These are phyloP conservation scores for Xerocomus spinulosus DNA, from an alignment of 768 basidiomycete species.

Conservation along the genomic window DNA sequence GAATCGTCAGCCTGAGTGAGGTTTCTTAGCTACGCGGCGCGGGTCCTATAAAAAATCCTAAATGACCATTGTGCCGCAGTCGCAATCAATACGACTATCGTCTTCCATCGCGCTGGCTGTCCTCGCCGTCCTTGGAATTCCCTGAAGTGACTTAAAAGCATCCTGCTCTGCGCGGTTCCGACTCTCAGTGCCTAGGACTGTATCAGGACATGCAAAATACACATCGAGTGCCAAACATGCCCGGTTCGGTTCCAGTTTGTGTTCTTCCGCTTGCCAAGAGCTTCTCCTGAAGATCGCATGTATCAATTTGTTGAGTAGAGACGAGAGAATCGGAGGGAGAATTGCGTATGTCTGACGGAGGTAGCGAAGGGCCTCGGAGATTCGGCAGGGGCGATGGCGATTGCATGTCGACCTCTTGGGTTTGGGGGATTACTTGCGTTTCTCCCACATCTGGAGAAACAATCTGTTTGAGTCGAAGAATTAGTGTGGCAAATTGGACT, in stretches of 20 bases:
- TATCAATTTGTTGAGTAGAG: slow-evolving; percentile 24
- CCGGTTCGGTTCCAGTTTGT: slow-evolving; percentile 31
- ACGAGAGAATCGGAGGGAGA: slow-evolving; percentile 11
- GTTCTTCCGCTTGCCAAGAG: slow-evolving; percentile 7
- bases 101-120: slow-evolving; percentile 14
- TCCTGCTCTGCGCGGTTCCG: slow-evolving; percentile 19
- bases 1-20: slow-evolving; percentile 50
- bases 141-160: not conserved
- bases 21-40: not conserved
- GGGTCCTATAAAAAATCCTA: not conserved
- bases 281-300: not conserved
- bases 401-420: slow-evolving; percentile 28
- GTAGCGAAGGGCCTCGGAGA: slow-evolving; percentile 16
- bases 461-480: slow-evolving; percentile 11
- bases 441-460: slow-evolving; percentile 37
- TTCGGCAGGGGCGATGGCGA: slow-evolving; percentile 21
- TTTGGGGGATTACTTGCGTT: slow-evolving; percentile 44
- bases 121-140: slow-evolving; percentile 4
- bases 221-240: slow-evolving; percentile 41
- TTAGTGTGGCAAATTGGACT: not conserved
- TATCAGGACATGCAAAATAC: not conserved
- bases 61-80: slow-evolving; percentile 57
- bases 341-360: slow-evolving; percentile 25
- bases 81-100: slow-evolving; percentile 54
- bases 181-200: slow-evolving; percentile 30